Conservation (phyloP, 2,329 filamentous ascomycete genomes). For the Aspergillus pseudonomiae region DNA sequence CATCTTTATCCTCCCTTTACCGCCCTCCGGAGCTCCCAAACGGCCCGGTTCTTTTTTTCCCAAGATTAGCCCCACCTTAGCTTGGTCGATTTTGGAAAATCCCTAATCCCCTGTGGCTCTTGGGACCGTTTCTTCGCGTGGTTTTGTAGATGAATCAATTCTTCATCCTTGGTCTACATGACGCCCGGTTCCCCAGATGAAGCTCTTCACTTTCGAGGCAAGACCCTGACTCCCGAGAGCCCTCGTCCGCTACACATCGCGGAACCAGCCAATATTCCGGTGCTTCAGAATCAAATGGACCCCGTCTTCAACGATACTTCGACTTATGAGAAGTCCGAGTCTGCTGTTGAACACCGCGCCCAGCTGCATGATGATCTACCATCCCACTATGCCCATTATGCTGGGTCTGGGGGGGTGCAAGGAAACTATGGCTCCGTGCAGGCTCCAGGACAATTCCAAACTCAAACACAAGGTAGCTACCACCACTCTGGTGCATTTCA, state of each 20-base stretch:
- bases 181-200: constrained; percentile 54
- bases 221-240: constrained; percentile 69
- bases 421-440: constrained; percentile 19
- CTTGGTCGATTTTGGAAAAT: constrained; percentile 37
- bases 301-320: constrained; percentile 70
- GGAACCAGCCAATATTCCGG: constrained; percentile 69
- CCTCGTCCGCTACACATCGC: constrained; percentile 70
- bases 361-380: constrained; percentile 14
- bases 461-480: constrained; percentile 36
- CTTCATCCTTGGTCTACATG: constrained; percentile 53
- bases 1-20: constrained; percentile 19
- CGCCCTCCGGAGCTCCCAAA: constrained; percentile 21
- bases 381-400: constrained; percentile 19
- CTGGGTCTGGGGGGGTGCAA: constrained; percentile 15
- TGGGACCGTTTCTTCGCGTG: constrained; percentile 10
- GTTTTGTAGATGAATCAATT: constrained; percentile 45
- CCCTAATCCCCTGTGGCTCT: constrained; percentile 21
- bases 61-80: constrained; percentile 41
- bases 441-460: constrained; percentile 23
- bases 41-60: constrained; percentile 31
- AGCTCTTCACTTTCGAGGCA: constrained; percentile 63
- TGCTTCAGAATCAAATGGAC: constrained; percentile 73
- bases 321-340: constrained; percentile 54
- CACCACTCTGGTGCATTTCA: constrained; percentile 28
- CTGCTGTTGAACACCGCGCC: constrained; percentile 24